These are phyloP conservation scores for Coniferiporia sulphurascens DNA, from an alignment of 1,284 basidiomycete species.

Conservation along the genomic window DNA sequence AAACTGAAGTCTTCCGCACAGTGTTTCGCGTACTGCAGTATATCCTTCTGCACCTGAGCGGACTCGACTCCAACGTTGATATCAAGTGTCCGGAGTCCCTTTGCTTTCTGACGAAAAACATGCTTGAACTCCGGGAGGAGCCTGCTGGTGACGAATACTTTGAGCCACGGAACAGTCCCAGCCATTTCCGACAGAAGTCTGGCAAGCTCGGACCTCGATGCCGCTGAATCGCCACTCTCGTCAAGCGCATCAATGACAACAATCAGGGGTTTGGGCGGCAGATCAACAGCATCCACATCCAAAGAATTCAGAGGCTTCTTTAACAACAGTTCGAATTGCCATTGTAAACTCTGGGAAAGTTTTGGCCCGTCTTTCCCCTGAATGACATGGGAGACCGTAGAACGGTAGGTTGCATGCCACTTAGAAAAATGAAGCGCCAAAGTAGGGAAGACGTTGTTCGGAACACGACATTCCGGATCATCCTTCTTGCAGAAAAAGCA, in stretches of 20 bases:
- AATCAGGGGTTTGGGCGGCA: background rate
- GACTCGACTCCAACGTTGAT: background rate
- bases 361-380: background rate
- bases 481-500: constrained; percentile 11
- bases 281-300: background rate
- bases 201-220: background rate
- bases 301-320: background rate
- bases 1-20: background rate
- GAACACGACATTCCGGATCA: background rate
- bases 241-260: constrained; percentile 9
- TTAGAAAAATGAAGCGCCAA: background rate
- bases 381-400: background rate
- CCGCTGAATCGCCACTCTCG: background rate
- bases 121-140: background rate
- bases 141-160: constrained; percentile 1
- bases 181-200: background rate
- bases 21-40: background rate
- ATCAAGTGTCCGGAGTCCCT: background rate
- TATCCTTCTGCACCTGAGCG: background rate
- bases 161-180: background rate
- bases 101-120: background rate
- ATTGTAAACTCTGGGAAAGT: background rate
- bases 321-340: background rate
- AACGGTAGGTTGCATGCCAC: background rate
- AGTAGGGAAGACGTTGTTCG: constrained; percentile 1